These are phyloP conservation scores for Suaeda aralocaspica DNA, from an alignment of 148 eudicot species.

Conservation along the genomic window DNA sequence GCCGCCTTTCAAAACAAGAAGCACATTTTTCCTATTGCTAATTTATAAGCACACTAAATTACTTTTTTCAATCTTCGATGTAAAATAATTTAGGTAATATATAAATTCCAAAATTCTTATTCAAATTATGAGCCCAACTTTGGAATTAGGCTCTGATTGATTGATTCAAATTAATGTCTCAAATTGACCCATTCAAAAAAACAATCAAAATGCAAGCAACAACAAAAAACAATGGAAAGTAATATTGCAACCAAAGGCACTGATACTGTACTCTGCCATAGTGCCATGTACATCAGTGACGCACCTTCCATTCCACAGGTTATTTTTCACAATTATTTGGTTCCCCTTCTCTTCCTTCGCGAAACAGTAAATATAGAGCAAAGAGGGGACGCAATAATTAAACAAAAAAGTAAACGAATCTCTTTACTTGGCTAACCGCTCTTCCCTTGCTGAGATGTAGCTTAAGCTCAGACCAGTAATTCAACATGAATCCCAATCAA, in stretches of 20 bases:
- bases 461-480: conserved; percentile 89
- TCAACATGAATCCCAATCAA: conserved; percentile 88
- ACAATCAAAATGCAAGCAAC: background rate
- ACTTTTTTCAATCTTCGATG: no score
- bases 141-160: no score
- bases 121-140: no score
- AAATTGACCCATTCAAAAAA: no score
- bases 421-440: conserved; percentile 60
- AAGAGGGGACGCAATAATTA: background rate
- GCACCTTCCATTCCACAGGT: background rate
- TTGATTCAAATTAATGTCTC: no score
- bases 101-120: no score
- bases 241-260: background rate
- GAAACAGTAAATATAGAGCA: background rate
- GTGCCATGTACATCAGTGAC: background rate
- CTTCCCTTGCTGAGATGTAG: conserved; percentile 67
- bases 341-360: background rate
- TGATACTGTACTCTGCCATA: background rate
- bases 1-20: no score
- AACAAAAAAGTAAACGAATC: background rate
- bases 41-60: no score
- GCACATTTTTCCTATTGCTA: no score
- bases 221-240: background rate
- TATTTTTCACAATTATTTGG: no score
- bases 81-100: no score